Base-by-base conservation (phyloP, 2,329 filamentous ascomycete species). In the Blumeria hordei region DNA sequence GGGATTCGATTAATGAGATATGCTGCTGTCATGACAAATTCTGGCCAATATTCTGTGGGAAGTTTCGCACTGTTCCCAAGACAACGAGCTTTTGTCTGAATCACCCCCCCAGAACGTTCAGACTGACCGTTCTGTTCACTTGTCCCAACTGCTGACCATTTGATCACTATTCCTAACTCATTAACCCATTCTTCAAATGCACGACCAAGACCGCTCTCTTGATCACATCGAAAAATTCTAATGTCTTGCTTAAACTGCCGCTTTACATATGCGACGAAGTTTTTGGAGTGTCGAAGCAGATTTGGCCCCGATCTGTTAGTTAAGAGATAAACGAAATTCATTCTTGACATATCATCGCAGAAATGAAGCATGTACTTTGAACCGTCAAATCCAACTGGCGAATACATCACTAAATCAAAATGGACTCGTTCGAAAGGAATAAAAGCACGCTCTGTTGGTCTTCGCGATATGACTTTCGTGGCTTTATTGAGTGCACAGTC, bases 401-500 rank as follows among this genome's bases (percentile, higher is more conserved):
- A 28, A 34, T 51, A 51, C 2, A 18, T 14, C 3, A 51, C 33
- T 16, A 51, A 36, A 28, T 51, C 49, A 51, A 51, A 51, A 34
- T 51, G 49, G 9, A 51, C 32, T 36, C n/a, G 41, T 34, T 51
- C 49, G 49, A 51, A 51, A 16, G 49, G 49, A 34, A 51, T 28
- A 14, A 11, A 4, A 36, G n/a, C 3, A 51, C 49, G 49, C n/a
- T 51, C 49, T 10, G n/a, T 35, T 35, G 49, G 49, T 51, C 49
- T 18, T n/a, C 28, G 28, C 18, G 28, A 51, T 35, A 51, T 36
- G 4, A 51, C n/a, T 35, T 51, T 36, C 36, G 28, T 51, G 3
- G 49, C 49, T 51, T 51, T 51, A 16, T 51, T 51, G 11, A 51
- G 49, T 51, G 49, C 49, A 51, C 49, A 51, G n/a, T 28, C 49